Percentiles rank a stretch among this genome's conserved stretches.
Evolutionary conservation across 441 rosid species (phyloP).

Genomic region (Populus trichocarpa): DNA sequence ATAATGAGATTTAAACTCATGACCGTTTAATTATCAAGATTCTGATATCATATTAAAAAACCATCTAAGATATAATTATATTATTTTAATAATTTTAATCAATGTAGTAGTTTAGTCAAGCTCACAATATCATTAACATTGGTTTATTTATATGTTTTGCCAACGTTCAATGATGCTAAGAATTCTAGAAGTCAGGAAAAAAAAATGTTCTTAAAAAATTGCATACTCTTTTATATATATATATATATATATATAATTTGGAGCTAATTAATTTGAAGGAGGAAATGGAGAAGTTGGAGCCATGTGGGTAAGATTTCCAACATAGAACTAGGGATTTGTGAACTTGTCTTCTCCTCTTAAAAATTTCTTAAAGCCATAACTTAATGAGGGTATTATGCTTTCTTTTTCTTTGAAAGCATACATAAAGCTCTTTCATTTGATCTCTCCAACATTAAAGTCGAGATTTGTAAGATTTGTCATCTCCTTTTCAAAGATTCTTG

Average conservation of each 20-base stretch:
- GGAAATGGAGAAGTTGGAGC: slow-evolving; percentile 9
- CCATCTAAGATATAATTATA: too few species aligned
- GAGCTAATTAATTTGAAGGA: too few species aligned
- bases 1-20: too few species aligned
- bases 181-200: too few species aligned
- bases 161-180: too few species aligned
- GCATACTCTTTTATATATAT: background rate
- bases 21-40: too few species aligned
- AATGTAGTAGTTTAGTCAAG: too few species aligned
- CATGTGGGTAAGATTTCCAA: slow-evolving; percentile 6
- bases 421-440: background rate
- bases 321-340: slow-evolving; percentile 21
- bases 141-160: too few species aligned
- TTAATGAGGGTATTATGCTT: background rate
- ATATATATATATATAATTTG: too few species aligned
- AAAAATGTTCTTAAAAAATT: background rate
- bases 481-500: slow-evolving; percentile 14
- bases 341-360: background rate
- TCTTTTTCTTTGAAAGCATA: background rate
- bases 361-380: background rate
- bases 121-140: too few species aligned
- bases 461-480: slow-evolving; percentile 12
- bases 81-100: too few species aligned
- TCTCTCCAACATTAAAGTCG: slow-evolving; percentile 13
- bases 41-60: too few species aligned